Base-by-base conservation (phyloP, 2,329 filamentous ascomycete species). In the Pseudogymnoascus sp. region DNA sequence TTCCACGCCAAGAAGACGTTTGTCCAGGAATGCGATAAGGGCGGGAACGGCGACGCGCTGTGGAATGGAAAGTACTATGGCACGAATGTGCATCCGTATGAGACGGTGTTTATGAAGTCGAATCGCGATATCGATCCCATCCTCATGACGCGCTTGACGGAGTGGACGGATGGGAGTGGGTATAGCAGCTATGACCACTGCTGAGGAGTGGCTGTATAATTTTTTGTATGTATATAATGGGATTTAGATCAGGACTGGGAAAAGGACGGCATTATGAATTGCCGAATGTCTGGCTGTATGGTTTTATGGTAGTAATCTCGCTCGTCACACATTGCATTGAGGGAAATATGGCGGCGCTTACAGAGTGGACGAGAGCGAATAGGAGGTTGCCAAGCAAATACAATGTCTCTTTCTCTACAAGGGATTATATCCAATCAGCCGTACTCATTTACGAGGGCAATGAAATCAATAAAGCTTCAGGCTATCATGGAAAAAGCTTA, bases 181-280 rank as follows among this genome's bases (percentile, higher is more conserved):
- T 72, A 71, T 65, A 65, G 63, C 21, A 71, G 66, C 58, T 70
- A 67, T 51, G 67, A 72, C 44, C 65, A 66, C 41, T 71, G 67
- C 35, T 60, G 62, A 31, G 61, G 48, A 55, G 29, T 12, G 29
- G n/a, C 12, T 55, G 48, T 55, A 55, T 5, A 15, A 55, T 55
- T 38, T 4, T 55, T 3, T 33, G 44, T 55, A 8, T 33, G 35
- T 55, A 55, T 55, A 55, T 55, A 55, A 35, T 35, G n/a, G 48
- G 48, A 21, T 55, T 35, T 55, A 12, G 48, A n/a, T 21, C 4
- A 15, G 48, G 17, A 10, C 21, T 31, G 44, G 48, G 29, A 55
- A n/a, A 31, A 17, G n/a, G 13, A 33, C 8, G 15, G 48, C 29
- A 55, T 55, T 33, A 55, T 33, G 29, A 35, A 33, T 7, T n/a